Conservation (phyloP, 495 filamentous ascomycete genomes). For the Penicillium arizonense region DNA sequence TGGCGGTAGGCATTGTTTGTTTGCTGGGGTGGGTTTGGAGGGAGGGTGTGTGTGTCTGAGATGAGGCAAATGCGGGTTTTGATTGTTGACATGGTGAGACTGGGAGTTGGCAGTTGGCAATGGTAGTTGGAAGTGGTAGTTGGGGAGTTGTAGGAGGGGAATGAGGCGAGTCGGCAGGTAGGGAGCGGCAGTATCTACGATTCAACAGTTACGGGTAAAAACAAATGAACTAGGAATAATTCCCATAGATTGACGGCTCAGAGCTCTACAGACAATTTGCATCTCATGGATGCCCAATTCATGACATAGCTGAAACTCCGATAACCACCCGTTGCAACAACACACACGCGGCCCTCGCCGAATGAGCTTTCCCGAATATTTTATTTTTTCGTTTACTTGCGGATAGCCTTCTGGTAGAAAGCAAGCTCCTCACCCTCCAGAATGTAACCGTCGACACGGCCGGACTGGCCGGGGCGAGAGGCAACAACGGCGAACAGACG, state of each 20-base stretch:
- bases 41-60: conserved; percentile 59
- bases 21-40: conserved; percentile 25
- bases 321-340: conserved; percentile 41
- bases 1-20: conserved; percentile 38
- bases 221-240: conserved; percentile 33
- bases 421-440: conserved; percentile 98
- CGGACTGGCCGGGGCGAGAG: conserved; percentile 92
- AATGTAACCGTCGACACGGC: conserved; percentile 94
- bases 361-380: conserved; percentile 28
- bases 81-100: conserved; percentile 20
- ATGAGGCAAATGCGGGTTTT: conserved; percentile 58
- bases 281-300: conserved; percentile 43
- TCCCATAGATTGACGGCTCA: conserved; percentile 43
- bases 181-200: not conserved
- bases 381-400: conserved; percentile 73
- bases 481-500: conserved; percentile 91
- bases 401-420: conserved; percentile 98
- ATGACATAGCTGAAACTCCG: conserved; percentile 50
- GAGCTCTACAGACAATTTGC: conserved; percentile 44
- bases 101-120: not conserved
- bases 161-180: not conserved
- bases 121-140: not conserved
- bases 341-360: conserved; percentile 25
- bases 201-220: conserved; percentile 5
- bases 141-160: not conserved